Percentiles rank a stretch among this genome's conserved stretches.
Evolutionary conservation across 208 protist species (phyloP).

Genomic region (Leishmania aethiopica): DNA sequence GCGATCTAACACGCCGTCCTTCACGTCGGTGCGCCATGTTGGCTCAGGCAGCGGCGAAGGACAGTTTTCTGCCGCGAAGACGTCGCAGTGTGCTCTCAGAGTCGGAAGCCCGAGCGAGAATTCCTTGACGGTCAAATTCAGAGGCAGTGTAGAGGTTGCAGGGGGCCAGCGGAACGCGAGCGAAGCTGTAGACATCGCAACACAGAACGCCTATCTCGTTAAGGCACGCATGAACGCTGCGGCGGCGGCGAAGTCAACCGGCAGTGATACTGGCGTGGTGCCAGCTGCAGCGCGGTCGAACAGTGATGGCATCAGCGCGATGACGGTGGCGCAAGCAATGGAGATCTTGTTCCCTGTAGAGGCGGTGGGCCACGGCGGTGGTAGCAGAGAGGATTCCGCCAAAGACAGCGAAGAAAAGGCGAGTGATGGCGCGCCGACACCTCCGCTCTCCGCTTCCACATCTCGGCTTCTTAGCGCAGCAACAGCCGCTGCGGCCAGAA

Average conservation of each 20-base stretch:
- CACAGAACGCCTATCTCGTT: conserved; percentile 2
- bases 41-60: not conserved
- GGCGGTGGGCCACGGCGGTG: not conserved
- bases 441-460: not conserved
- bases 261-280: not conserved
- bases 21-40: not conserved
- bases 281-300: not conserved
- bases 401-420: not conserved
- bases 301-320: not conserved
- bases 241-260: not conserved
- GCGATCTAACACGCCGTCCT: not conserved
- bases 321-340: conserved; percentile 33
- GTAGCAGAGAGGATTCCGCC: not conserved
- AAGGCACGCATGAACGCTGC: not conserved
- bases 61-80: not conserved
- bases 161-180: not conserved
- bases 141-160: not conserved
- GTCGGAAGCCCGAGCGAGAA: not conserved
- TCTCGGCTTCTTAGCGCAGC: not conserved
- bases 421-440: not conserved
- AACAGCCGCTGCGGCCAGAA: not conserved
- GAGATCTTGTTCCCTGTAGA: conserved; percentile 22
- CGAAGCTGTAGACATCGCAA: not conserved
- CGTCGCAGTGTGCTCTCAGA: no score
- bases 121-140: not conserved